Base-by-base conservation (phyloP, 1,284 basidiomycete genomes). In the Trametes hirsuta region DNA sequence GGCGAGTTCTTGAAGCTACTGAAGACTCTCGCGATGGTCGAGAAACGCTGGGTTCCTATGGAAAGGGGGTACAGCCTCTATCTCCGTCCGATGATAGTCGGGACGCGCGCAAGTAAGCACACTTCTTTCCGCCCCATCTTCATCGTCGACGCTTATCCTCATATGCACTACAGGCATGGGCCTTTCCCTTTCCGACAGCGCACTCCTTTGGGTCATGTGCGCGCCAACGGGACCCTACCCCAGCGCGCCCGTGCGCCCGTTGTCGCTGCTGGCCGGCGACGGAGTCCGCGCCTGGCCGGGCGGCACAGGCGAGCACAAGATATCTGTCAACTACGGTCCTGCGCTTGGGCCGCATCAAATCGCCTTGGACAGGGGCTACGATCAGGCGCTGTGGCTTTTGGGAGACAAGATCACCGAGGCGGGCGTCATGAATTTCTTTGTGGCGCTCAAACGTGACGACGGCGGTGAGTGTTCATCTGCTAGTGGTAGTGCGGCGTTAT, bases 231-330 rank as follows among this genome's bases (percentile, higher is more conserved):
- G 88, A 0, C 89, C 91, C 0, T 94, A 90, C 77, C 93, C 91
- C 79, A 77, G 81, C 46, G 77, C 80, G 47, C 77, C 79, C 4
- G 80, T 80, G 35, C 85, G 83, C 67, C 82, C 87, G 1, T 80
- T 95, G 47, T 84, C 87, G 1, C 76, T 95, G 8, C 83, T 91
- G 45, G 91, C 88, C 1, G 84, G 88, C 9, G 81, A 87, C 51
- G 81, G 79, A 58, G 88, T 93, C 2, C 85, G 93, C 44, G 83
- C 93, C 0, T 94, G 91, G 91, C 93, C 92, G 0, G 92, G 92
- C 46, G 91, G 87, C 6, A 89, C 86, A 0, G 89, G 89, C 21
- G 82, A 76, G 0, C 76, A 81, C 75, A 90, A 90, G 72, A 74
- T 91, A n/a, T 83, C 83, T 0, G 67, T 84, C 15, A 94, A 93